These are phyloP conservation scores for Monosporozyma solicola DNA, from an alignment of 805 yeast genomes.

Conservation along the genomic window DNA sequence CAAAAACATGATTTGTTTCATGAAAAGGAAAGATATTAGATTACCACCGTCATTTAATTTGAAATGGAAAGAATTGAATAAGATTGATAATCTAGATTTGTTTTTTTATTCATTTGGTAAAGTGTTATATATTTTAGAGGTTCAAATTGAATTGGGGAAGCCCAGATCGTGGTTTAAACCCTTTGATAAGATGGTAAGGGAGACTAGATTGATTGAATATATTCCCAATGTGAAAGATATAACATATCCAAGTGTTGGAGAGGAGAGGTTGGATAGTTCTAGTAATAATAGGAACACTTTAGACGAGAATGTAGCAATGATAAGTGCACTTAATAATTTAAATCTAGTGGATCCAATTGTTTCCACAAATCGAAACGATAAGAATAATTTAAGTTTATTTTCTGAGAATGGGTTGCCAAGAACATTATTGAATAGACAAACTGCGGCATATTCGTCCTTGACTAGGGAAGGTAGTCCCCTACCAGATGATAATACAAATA, in stretches of 20 bases:
- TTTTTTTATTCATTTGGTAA: slow-evolving; percentile 25
- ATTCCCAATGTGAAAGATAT: slow-evolving; percentile 20
- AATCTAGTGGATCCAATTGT: background rate
- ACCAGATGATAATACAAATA: background rate
- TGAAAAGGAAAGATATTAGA: slow-evolving; percentile 13
- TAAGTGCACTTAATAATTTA: background rate
- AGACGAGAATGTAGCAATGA: background rate
- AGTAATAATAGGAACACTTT: background rate
- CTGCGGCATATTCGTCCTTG: background rate
- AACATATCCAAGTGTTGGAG: slow-evolving; percentile 8
- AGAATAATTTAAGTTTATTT: background rate
- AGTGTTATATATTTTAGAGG: slow-evolving; percentile 22
- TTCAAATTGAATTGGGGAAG: slow-evolving; percentile 23
- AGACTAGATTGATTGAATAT: slow-evolving; percentile 17
- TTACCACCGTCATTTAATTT: slow-evolving; percentile 27
- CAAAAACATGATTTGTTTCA: slow-evolving; percentile 14
- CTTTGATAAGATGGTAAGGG: slow-evolving; percentile 17
- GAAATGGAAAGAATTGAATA: slow-evolving; percentile 17
- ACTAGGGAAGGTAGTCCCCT: background rate
- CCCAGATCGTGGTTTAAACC: slow-evolving; percentile 25
- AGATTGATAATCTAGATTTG: slow-evolving; percentile 19
- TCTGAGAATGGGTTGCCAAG: background rate
- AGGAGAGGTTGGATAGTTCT: slow-evolving; percentile 3
- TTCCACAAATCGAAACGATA: background rate
- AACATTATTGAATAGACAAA: too few relatives aligned